These are phyloP conservation scores for Macrolepiota dolichaula DNA, from an alignment of 768 basidiomycete species.

Conservation along the genomic window DNA sequence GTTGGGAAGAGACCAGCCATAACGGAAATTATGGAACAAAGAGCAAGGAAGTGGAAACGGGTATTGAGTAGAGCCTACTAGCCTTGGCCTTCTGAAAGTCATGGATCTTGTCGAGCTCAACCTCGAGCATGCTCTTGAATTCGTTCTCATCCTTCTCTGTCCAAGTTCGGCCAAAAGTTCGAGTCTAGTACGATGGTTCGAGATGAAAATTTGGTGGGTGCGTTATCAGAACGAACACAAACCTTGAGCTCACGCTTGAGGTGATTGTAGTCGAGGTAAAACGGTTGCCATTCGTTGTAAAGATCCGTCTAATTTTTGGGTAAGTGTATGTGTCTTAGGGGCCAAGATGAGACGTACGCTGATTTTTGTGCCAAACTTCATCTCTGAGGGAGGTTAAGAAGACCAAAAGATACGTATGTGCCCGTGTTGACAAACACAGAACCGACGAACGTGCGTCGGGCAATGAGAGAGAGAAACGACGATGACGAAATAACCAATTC, in stretches of 20 bases:
- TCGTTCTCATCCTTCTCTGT: constrained; percentile 74
- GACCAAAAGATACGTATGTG: background rate
- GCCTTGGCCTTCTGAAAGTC: constrained; percentile 92
- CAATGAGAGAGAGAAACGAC: background rate
- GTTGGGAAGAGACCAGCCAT: background rate
- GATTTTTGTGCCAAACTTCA: constrained; percentile 86
- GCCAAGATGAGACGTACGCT: constrained; percentile 32
- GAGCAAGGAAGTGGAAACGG: background rate
- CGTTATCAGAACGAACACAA: constrained; percentile 10
- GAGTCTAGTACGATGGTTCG: constrained; percentile 22
- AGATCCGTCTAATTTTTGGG: constrained; percentile 57
- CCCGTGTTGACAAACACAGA: background rate
- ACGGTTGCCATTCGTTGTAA: constrained; percentile 88
- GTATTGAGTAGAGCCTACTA: constrained; percentile 12
- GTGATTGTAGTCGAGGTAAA: constrained; percentile 86
- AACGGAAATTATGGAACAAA: background rate
- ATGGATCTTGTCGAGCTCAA: constrained; percentile 91
- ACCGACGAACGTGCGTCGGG: constrained; percentile 28
- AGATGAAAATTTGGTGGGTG: constrained; percentile 8
- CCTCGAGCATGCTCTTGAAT: constrained; percentile 75
- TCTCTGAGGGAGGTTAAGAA: constrained; percentile 21
- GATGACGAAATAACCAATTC: constrained; percentile 4
- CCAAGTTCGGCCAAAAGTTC: constrained; percentile 62
- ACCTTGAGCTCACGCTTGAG: constrained; percentile 92
- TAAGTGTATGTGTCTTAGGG: background rate